phyloP scores from a whole-genome alignment of 805 yeast species.

The Candida khao-thaluensis region DNA sequence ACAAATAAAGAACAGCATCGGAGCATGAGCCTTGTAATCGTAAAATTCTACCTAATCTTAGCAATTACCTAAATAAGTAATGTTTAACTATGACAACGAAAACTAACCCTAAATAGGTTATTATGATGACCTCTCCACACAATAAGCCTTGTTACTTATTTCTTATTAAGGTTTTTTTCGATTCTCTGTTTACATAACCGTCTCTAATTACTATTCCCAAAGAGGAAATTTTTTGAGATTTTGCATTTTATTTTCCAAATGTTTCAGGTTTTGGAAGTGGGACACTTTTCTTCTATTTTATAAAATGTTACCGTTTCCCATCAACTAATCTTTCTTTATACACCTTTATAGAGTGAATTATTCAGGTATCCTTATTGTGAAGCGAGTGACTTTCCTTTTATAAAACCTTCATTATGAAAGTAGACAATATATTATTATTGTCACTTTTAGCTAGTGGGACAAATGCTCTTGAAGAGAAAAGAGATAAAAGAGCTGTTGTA shows the following conservation, averaged over 20 bases:
- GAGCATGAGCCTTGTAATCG: background rate
- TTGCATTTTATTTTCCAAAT: background rate
- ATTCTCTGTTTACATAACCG: conserved; percentile 5
- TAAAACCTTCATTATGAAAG: conserved; percentile 7
- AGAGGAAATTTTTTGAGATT: conserved; percentile 17
- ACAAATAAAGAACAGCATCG: no score
- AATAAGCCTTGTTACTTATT: conserved; percentile 4
- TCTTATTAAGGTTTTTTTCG: conserved; percentile 1
- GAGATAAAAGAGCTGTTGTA: conserved; percentile 5
- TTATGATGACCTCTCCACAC: conserved; percentile 8
- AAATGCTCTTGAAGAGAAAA: background rate
- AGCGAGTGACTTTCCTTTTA: conserved; percentile 7
- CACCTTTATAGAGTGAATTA: conserved; percentile 1
- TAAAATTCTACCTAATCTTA: no score
- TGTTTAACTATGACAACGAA: background rate
- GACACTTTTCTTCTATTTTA: conserved; percentile 3
- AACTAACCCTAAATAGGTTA: conserved; percentile 3
- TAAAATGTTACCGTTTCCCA: conserved; percentile 1
- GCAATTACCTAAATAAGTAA: conserved; percentile 4
- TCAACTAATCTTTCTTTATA: background rate
- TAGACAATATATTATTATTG: conserved; percentile 6
- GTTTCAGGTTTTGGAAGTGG: conserved; percentile 7
- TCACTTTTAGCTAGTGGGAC: conserved; percentile 6
- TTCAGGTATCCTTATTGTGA: background rate
- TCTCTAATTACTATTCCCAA: conserved; percentile 17